Evolutionary conservation across 305 asterid genomes (phyloP), one percentile per base, ranked within the genome.

Genomic region (Solanum aculeatissimum): DNA sequence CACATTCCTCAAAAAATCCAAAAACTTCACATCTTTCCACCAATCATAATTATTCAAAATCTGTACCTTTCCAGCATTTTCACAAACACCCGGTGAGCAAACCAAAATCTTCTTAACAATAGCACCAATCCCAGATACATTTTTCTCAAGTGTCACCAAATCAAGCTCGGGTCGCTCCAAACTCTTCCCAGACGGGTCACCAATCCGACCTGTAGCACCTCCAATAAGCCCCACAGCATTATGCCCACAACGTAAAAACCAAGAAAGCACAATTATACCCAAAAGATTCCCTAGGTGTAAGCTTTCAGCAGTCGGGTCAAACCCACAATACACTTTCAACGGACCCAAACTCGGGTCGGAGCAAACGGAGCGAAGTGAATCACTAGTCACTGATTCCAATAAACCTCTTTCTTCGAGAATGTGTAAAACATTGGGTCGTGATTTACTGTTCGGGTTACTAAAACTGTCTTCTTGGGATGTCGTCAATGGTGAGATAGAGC

Each of bases 181-280:
- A 86, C 92, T 89, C 89, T 94, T 94, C 29, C 99, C 99, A n/a
- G 98, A 93, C 11, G 99, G 99, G 78, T 96, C 99, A 12, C 99
- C 99, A 23, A 96, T 91, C 43, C 97, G 96, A n/a, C 93, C 98
- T 55, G 99, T 96, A 89, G 99, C 99, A 63, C 98, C 99, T 45
- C 98, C 99, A 25, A 96, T 83, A 3, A 96, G 93, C 9, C 97
- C 97, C 53, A 96, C 95, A 19, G 84, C 95, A 7, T 75, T 78
- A 89, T 96, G 97, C 83, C 98, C 98, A 51, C 94, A 93, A 81
- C 95, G 97, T 72, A 93, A 89, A 92, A 94, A 96, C 99, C 99
- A 94, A 58, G 99, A 93, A 57, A 96, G 95, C 19, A 96, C 95
- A 82, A 96, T 90, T 74, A 96, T 83, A 49, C 93, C 99, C 72